A percentile compares a stretch with the other conserved stretches of the same genome.
phyloP scores from a whole-genome alignment of 805 yeast genomes.

The Candida ficus region DNA sequence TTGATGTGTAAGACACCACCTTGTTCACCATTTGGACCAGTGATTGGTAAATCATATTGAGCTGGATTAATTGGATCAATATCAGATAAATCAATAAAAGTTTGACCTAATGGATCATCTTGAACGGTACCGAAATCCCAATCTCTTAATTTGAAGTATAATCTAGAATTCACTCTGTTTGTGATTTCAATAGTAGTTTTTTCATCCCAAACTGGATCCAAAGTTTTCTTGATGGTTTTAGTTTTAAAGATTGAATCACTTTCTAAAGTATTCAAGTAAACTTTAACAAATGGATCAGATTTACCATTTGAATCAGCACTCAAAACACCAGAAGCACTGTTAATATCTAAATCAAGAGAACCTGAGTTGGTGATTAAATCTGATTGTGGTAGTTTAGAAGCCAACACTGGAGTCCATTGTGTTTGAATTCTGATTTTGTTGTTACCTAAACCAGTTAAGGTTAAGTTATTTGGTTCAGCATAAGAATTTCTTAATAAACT shows the following conservation, averaged over 20 bases:
- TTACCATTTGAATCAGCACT: slow-evolving; percentile 91
- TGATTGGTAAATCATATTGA: slow-evolving; percentile 47
- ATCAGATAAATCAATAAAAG: slow-evolving; percentile 48
- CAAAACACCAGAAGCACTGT: slow-evolving; percentile 62
- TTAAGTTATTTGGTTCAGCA: slow-evolving; percentile 51
- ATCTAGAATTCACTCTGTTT: slow-evolving; percentile 55
- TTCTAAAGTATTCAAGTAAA: slow-evolving; percentile 55
- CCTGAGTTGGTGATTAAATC: slow-evolving; percentile 81
- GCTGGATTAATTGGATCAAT: slow-evolving; percentile 54
- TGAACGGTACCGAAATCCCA: slow-evolving; percentile 92
- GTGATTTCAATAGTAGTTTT: slow-evolving; percentile 46
- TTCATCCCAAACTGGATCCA: slow-evolving; percentile 91
- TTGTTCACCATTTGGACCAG: slow-evolving; percentile 34
- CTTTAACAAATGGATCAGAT: slow-evolving; percentile 84
- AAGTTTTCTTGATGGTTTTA: slow-evolving; percentile 76
- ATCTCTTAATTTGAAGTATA: slow-evolving; percentile 62
- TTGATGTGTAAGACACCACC: slow-evolving; percentile 60
- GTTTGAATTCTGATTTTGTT: slow-evolving; percentile 53
- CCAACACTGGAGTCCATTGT: slow-evolving; percentile 75
- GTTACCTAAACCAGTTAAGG: slow-evolving; percentile 47
- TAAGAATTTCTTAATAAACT: slow-evolving; percentile 64
- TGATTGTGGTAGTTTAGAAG: slow-evolving; percentile 55
- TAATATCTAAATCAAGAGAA: slow-evolving; percentile 50
- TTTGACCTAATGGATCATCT: slow-evolving; percentile 78
- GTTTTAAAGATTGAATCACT: slow-evolving; percentile 62